Evolutionary conservation across 2,329 filamentous ascomycete genomes (phyloP).

Genomic region (Aphanoascus verrucosus): DNA sequence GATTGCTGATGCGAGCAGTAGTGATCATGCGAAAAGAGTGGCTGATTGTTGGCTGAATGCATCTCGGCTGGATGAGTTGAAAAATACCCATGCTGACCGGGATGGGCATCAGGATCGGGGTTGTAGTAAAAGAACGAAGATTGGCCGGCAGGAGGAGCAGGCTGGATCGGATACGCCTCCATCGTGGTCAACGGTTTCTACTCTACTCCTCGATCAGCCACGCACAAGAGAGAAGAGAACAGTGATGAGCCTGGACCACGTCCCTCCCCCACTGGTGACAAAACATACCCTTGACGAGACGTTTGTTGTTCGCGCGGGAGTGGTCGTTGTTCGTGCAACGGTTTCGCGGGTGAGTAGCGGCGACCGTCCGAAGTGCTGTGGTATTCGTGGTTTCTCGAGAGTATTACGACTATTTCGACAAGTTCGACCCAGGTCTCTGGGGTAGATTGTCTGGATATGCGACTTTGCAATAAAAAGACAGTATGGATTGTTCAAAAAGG

Average conservation of each 20-base stretch:
- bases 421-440: background rate
- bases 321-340: conserved; percentile 2
- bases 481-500: background rate
- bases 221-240: background rate
- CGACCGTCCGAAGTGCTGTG: background rate
- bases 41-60: conserved; percentile 22
- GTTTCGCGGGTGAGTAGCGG: background rate
- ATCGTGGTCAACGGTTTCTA: conserved; percentile 3
- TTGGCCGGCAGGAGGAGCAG: conserved; percentile 8
- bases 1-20: conserved; percentile 19
- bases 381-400: background rate
- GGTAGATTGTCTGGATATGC: background rate
- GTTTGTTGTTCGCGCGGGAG: background rate
- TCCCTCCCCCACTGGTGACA: background rate
- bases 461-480: background rate
- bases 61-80: conserved; percentile 50
- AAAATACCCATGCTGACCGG: conserved; percentile 66
- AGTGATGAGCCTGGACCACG: background rate
- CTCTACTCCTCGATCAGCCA: background rate
- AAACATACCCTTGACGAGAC: conserved; percentile 3
- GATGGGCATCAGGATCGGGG: conserved; percentile 61
- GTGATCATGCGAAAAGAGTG: conserved; percentile 20
- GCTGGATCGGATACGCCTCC: conserved; percentile 10
- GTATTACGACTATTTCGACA: conserved; percentile 10
- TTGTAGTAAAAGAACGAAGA: conserved; percentile 62